Evolutionary conservation across 2,329 filamentous ascomycete species (phyloP).

Genomic region (Cryphonectria carpinicola): DNA sequence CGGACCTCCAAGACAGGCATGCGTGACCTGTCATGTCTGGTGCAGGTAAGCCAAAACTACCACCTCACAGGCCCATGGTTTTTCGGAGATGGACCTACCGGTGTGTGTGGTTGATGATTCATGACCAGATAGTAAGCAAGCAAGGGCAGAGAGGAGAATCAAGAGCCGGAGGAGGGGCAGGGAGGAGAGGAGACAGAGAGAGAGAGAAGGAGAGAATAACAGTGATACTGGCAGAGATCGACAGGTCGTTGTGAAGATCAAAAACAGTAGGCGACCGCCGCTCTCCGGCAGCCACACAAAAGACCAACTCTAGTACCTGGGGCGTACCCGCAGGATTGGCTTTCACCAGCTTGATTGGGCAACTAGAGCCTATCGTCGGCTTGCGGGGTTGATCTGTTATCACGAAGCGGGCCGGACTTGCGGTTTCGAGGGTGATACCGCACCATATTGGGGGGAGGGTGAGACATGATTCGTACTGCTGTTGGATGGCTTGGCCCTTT

Average conservation of each 20-base stretch:
- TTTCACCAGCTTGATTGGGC: slow-evolving; percentile 1
- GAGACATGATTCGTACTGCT: neutral
- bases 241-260: neutral
- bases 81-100: neutral
- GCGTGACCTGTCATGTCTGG: neutral
- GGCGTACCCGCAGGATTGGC: neutral
- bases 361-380: neutral
- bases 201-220: neutral
- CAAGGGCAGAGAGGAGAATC: neutral
- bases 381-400: slow-evolving; percentile 7
- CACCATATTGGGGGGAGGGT: neutral
- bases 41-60: neutral
- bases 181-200: too few species aligned
- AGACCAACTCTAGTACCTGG: neutral
- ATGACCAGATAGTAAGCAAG: neutral
- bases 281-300: slow-evolving; percentile 6
- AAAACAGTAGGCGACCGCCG: slow-evolving; percentile 7
- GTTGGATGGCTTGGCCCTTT: neutral
- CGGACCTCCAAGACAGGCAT: neutral
- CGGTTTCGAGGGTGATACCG: slow-evolving; percentile 7
- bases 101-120: neutral
- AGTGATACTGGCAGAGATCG: neutral
- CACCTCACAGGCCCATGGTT: neutral
- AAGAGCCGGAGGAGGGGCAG: too few species aligned
- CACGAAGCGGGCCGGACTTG: neutral